A percentile compares a stretch with the other conserved stretches of the same genome.
phyloP scores from a whole-genome alignment of 2,329 filamentous ascomycete species.

The Curvularia sp. region DNA sequence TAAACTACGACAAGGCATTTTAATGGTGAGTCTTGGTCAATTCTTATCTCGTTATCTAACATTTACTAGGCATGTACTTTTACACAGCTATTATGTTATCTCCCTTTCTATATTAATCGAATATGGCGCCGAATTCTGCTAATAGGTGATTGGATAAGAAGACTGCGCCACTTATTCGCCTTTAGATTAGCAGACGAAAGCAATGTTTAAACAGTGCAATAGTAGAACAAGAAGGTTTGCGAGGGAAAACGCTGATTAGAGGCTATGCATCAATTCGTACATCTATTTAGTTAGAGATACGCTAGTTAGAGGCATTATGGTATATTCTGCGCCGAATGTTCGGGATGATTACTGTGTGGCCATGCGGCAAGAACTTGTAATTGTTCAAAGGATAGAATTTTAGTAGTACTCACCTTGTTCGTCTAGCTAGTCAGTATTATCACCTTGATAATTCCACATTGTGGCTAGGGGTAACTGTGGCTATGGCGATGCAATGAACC shows the following conservation, averaged over 20 bases:
- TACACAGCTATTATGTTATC: slow-evolving; percentile 6
- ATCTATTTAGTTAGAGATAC: neutral
- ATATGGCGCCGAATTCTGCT: slow-evolving; percentile 4
- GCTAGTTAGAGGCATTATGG: slow-evolving; percentile 3
- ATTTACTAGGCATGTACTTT: slow-evolving; percentile 3
- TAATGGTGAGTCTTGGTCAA: neutral
- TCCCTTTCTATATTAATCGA: slow-evolving; percentile 9
- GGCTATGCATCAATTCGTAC: neutral
- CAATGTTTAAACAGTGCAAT: neutral
- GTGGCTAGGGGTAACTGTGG: too few species aligned
- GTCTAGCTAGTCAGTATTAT: neutral
- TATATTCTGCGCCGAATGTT: neutral
- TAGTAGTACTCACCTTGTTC: neutral
- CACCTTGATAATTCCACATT: too few species aligned
- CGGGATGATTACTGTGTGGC: neutral
- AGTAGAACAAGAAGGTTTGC: neutral
- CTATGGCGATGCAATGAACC: too few species aligned
- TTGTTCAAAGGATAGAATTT: neutral
- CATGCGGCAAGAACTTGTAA: neutral
- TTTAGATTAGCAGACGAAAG: neutral
- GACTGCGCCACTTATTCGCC: neutral
- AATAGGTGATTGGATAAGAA: slow-evolving; percentile 7
- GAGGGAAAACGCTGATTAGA: neutral
- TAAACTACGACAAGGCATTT: slow-evolving; percentile 1
- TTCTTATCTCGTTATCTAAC: slow-evolving; percentile 1